Conservation (phyloP, 2,329 filamentous ascomycete species). For the Penicillium sp. region DNA sequence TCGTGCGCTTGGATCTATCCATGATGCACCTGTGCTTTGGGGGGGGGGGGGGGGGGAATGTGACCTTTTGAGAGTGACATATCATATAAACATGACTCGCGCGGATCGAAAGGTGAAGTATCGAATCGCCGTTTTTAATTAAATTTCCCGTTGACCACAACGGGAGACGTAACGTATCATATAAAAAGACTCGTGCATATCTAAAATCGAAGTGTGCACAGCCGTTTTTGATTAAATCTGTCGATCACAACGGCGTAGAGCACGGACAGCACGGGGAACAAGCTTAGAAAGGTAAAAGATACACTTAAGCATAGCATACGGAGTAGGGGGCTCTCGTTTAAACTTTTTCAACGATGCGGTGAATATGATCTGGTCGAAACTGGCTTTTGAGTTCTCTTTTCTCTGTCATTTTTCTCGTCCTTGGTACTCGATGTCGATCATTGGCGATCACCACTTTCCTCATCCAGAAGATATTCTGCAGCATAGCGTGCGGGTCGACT, state of each 20-base stretch:
- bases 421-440: neutral
- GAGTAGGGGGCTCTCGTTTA: neutral
- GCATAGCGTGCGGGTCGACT: neutral
- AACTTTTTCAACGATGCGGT: neutral
- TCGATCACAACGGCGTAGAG: constrained; percentile 5
- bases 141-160: neutral
- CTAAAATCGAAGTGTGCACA: neutral
- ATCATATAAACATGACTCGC: neutral
- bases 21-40: neutral
- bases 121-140: constrained; percentile 5
- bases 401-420: neutral
- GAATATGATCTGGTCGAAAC: neutral
- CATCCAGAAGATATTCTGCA: neutral
- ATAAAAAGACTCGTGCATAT: neutral
- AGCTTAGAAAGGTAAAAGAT: neutral
- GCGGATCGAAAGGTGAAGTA: neutral
- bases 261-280: neutral
- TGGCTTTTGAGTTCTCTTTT: neutral
- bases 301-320: neutral
- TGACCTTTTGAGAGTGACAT: neutral
- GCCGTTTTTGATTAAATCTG: constrained; percentile 1
- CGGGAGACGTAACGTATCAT: neutral
- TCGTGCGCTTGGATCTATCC: neutral
- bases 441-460: constrained; percentile 2
- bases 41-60: neutral